Percentiles rank a stretch among this genome's conserved stretches.
Evolutionary conservation across 179 eudicot species (phyloP).

Genomic region (Patellifolia procumbens): DNA sequence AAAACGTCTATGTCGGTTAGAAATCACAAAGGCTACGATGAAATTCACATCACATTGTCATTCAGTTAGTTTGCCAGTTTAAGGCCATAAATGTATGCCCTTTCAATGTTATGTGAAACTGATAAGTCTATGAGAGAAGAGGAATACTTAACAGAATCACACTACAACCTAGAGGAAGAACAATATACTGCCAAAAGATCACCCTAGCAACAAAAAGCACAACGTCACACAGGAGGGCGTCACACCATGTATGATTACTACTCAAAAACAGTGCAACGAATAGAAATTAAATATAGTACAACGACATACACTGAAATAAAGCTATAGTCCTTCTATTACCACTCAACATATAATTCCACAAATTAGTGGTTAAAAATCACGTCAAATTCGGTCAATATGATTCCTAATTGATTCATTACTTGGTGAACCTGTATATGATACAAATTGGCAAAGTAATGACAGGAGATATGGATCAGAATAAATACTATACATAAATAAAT

Average conservation of each 20-base stretch:
- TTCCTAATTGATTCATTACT: not conserved
- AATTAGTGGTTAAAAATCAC: no score
- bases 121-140: no score
- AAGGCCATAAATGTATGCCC: not conserved
- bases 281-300: not conserved
- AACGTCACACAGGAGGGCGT: not conserved
- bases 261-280: not conserved
- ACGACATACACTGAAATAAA: not conserved
- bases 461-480: no score
- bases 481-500: no score
- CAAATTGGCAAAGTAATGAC: no score
- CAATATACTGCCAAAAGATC: not conserved
- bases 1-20: not conserved
- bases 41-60: not conserved
- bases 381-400: not conserved
- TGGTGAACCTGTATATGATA: no score
- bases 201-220: not conserved
- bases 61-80: not conserved
- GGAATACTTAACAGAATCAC: no score
- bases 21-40: not conserved
- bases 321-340: not conserved
- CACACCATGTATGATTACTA: not conserved
- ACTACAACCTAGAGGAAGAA: not conserved
- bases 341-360: not conserved
- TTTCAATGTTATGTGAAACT: not conserved